Evolutionary conservation across 2,329 filamentous ascomycete species (phyloP).

Genomic region (Fusarium annulatum): DNA sequence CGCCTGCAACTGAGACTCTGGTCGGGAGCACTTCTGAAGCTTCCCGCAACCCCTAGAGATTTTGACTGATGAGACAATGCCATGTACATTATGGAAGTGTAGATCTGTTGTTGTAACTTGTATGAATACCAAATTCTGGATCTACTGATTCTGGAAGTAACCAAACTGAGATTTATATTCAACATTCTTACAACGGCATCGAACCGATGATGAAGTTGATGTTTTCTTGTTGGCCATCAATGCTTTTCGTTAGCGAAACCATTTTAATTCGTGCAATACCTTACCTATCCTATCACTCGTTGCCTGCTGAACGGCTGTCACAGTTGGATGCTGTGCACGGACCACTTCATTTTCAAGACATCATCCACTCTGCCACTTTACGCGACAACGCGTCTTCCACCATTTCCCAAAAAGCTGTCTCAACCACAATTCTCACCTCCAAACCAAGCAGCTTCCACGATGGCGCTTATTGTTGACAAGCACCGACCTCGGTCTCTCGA

Average conservation of each 20-base stretch:
- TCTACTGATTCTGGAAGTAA: not conserved
- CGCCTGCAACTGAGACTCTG: conserved; percentile 49
- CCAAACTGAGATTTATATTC: not conserved
- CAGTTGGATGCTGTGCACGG: conserved; percentile 30
- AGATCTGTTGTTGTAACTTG: conserved; percentile 41
- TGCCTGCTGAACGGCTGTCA: conserved; percentile 29
- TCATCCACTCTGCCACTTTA: conserved; percentile 55
- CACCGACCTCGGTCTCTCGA: conserved; percentile 80
- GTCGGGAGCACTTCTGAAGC: conserved; percentile 50
- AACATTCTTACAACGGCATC: not conserved
- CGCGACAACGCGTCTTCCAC: conserved; percentile 52
- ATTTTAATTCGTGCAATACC: not conserved
- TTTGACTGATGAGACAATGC: conserved; percentile 16
- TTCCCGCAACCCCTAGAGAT: conserved; percentile 43
- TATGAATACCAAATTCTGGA: conserved; percentile 40
- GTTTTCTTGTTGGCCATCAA: not conserved
- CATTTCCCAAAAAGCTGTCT: conserved; percentile 39
- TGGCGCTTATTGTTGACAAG: conserved; percentile 79
- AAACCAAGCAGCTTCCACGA: conserved; percentile 48
- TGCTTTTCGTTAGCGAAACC: not conserved
- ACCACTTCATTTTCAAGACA: conserved; percentile 25
- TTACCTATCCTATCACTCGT: not conserved
- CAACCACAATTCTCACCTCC: conserved; percentile 26
- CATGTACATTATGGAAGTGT: conserved; percentile 42
- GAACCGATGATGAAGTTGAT: not conserved